These are phyloP conservation scores for Aspergillus japonicus DNA, from an alignment of 2,329 filamentous ascomycete genomes.

Conservation along the genomic window DNA sequence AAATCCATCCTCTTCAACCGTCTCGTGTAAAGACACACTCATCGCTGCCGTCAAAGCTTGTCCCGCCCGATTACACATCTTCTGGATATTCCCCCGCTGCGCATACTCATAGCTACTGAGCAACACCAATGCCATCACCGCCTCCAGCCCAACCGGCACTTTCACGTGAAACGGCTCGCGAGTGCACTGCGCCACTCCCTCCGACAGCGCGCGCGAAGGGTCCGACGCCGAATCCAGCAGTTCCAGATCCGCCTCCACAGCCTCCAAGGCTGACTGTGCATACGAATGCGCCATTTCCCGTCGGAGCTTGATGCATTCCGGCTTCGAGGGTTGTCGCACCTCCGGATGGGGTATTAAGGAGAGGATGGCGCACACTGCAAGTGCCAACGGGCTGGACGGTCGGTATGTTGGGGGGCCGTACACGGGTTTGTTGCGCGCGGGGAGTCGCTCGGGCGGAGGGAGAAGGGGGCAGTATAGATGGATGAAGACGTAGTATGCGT, in stretches of 20 bases:
- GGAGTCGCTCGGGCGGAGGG: conserved; percentile 23
- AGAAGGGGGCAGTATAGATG: conserved; percentile 31
- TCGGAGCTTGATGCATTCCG: conserved; percentile 22
- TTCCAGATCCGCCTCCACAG: conserved; percentile 28
- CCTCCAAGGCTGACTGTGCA: conserved; percentile 24
- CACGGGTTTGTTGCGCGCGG: conserved; percentile 17
- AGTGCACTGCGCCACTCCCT: conserved; percentile 1
- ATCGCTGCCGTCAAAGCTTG: conserved; percentile 30
- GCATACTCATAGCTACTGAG: conserved; percentile 33
- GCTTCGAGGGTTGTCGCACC: conserved; percentile 18
- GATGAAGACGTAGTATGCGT: conserved; percentile 34
- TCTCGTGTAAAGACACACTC: conserved; percentile 27
- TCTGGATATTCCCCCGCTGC: conserved; percentile 30
- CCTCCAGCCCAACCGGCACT: conserved; percentile 26
- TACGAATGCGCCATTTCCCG: conserved; percentile 26
- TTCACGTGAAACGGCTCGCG: conserved; percentile 17
- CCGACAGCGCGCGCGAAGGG: neutral
- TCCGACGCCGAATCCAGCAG: conserved; percentile 13
- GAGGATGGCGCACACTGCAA: conserved; percentile 30
- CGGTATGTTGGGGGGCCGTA: conserved; percentile 12
- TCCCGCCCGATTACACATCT: conserved; percentile 31
- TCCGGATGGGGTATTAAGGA: conserved; percentile 27
- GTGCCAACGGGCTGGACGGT: conserved; percentile 25
- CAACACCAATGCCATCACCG: conserved; percentile 27
- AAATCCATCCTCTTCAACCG: conserved; percentile 19